Percentiles rank a stretch among this genome's conserved stretches.
Evolutionary conservation across 1,284 basidiomycete species (phyloP).

Genomic region (Tilletiaria anomala): DNA sequence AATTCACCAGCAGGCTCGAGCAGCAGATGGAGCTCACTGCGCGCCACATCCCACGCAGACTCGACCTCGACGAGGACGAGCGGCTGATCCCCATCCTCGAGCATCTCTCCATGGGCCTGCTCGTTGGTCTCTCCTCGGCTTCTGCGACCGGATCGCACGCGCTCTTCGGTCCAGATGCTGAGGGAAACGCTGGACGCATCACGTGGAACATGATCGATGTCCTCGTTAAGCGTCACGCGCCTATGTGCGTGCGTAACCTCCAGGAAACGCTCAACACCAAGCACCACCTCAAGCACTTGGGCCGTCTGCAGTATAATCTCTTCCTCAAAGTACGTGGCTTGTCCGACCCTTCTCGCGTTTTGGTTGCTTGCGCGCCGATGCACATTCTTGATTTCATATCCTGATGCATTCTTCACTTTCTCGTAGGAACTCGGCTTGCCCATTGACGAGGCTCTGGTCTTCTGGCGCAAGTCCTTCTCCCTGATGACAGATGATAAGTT

Average conservation of each 20-base stretch:
- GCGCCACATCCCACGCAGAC: conserved; percentile 60
- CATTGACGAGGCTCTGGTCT: conserved; percentile 82
- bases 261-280: conserved; percentile 65
- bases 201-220: conserved; percentile 89
- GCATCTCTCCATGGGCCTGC: conserved; percentile 85
- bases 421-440: conserved; percentile 57
- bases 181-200: conserved; percentile 43
- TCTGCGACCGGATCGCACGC: conserved; percentile 47
- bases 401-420: conserved; percentile 1
- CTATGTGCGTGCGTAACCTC: conserved; percentile 84
- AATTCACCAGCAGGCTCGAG: conserved; percentile 64
- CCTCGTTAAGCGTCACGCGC: conserved; percentile 75
- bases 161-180: conserved; percentile 19
- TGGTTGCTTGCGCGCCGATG: background rate
- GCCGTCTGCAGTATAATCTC: conserved; percentile 75
- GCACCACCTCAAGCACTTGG: conserved; percentile 82
- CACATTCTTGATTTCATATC: background rate
- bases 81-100: conserved; percentile 78
- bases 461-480: conserved; percentile 78
- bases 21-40: conserved; percentile 75
- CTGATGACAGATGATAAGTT: conserved; percentile 77
- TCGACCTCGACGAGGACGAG: conserved; percentile 71
- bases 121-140: conserved; percentile 74
- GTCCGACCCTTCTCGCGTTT: background rate
- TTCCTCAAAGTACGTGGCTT: conserved; percentile 60